Base-by-base conservation (phyloP, 2,329 filamentous ascomycete genomes). In the Venturia nashicola region DNA sequence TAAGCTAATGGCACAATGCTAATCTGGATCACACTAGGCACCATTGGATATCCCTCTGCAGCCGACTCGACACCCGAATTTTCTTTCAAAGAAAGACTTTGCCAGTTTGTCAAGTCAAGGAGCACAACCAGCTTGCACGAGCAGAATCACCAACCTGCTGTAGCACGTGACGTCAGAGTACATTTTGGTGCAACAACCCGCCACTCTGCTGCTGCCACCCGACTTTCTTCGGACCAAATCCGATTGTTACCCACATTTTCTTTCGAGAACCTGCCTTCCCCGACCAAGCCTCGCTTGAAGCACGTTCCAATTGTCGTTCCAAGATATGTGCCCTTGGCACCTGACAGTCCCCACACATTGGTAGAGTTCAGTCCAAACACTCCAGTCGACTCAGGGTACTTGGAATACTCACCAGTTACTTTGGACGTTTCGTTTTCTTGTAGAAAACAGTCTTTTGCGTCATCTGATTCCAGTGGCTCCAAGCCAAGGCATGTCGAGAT, bases 401-500 rank as follows among this genome's bases (percentile, higher is more conserved):
- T 14, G 11, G 60, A 61, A 65, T 65, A 67, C 54, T 69, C 68
- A 60, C 70, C 70, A 40, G 73, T 70, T 66, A 67, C 72, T 65
- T 71, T 69, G 44, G 67, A 67, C 59, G 70, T 71, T 40, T 68
- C 70, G 36, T 67, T 69, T 9, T 69, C 71, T 63, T 68, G 67
- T 61, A 68, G 69, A 65, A 73, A 71, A 66, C 70, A 69, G 55
- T 67, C 70, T 34, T 34, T 59, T 55, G 69, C 68, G 62, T 69
- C 72, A 63, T 72, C 72, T 65, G 65, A 69, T 59, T 51, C 40
- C 23, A 16, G 23, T 27, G 36, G 32, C 40, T 20, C 40, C 61
- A 69, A 71, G 68, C 71, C 74, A 59, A 73, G 78, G 73, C 76
- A 80, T 79, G 78, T 80, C 65, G 77, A 79, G 72, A 79, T 79